phyloP scores from a whole-genome alignment of 106 monocot species.

The Platanthera zijinensis region DNA sequence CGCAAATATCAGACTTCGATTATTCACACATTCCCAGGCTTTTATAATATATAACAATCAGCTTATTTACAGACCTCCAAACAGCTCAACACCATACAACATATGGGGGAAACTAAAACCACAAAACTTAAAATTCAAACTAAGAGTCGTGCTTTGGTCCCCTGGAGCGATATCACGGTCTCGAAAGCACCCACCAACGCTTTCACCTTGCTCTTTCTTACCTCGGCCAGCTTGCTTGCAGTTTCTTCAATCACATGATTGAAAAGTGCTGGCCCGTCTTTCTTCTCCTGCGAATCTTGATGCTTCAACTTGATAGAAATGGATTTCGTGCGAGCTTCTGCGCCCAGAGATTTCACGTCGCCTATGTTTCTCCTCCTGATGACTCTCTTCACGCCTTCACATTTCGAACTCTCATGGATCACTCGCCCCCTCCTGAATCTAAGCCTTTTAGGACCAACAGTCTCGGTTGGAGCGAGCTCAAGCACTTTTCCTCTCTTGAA shows the following conservation, averaged over 20 bases:
- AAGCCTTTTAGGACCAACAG: conserved; percentile 37
- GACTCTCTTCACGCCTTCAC: conserved; percentile 18
- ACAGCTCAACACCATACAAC: neutral
- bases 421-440: conserved; percentile 45
- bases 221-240: conserved; percentile 75
- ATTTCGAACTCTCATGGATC: conserved; percentile 8
- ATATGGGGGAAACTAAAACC: neutral
- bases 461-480: conserved; percentile 34
- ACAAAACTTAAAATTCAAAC: neutral
- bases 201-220: conserved; percentile 91
- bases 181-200: conserved; percentile 96
- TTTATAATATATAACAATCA: neutral
- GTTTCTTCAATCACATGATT: conserved; percentile 92
- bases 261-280: conserved; percentile 37
- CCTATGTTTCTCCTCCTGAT: conserved; percentile 20
- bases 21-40: neutral
- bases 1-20: neutral
- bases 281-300: conserved; percentile 57
- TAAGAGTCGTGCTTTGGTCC: conserved; percentile 15
- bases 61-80: neutral
- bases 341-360: neutral
- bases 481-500: conserved; percentile 58
- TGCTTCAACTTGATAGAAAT: conserved; percentile 49
- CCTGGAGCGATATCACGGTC: conserved; percentile 85
- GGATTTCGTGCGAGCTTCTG: conserved; percentile 9